A percentile compares a stretch with the other conserved stretches of the same genome.
These are phyloP conservation scores for Chrysosphaeria jannelii DNA, from an alignment of 2,329 filamentous ascomycete species.

Conservation along the genomic window DNA sequence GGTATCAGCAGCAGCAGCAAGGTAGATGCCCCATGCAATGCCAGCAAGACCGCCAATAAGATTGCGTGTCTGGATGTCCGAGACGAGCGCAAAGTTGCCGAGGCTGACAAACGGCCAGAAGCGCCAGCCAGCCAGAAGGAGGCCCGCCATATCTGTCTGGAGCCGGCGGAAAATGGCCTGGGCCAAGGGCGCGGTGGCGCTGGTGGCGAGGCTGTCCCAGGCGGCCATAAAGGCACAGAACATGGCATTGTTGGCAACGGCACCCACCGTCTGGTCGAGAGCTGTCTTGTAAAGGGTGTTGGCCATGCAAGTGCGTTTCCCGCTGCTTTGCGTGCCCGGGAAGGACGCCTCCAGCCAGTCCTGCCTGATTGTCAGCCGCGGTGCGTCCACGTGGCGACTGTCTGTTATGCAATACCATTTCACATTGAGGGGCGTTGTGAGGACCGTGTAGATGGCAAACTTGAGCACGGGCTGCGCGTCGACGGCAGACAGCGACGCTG, in stretches of 20 bases:
- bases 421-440: conserved; percentile 60
- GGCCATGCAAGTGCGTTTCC: conserved; percentile 12
- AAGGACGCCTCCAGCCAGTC: conserved; percentile 43
- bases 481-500: conserved; percentile 13
- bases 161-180: conserved; percentile 13
- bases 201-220: conserved; percentile 6
- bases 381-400: too few relatives aligned
- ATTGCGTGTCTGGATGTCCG: conserved; percentile 32
- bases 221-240: conserved; percentile 25
- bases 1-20: too few relatives aligned
- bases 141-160: conserved; percentile 25
- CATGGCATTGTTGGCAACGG: conserved; percentile 30
- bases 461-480: conserved; percentile 40
- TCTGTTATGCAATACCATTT: too few relatives aligned
- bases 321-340: conserved; percentile 32
- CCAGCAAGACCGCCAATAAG: conserved; percentile 37
- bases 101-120: conserved; percentile 39
- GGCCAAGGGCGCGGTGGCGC: conserved; percentile 6
- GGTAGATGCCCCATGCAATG: conserved; percentile 38
- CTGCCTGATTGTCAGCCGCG: too few relatives aligned
- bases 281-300: conserved; percentile 38
- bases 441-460: conserved; percentile 41
- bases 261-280: conserved; percentile 38
- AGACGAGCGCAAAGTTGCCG: conserved; percentile 31
- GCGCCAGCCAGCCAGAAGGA: conserved; percentile 38